These are phyloP conservation scores for Lachancea meyersii DNA, from an alignment of 805 yeast species.

Conservation along the genomic window DNA sequence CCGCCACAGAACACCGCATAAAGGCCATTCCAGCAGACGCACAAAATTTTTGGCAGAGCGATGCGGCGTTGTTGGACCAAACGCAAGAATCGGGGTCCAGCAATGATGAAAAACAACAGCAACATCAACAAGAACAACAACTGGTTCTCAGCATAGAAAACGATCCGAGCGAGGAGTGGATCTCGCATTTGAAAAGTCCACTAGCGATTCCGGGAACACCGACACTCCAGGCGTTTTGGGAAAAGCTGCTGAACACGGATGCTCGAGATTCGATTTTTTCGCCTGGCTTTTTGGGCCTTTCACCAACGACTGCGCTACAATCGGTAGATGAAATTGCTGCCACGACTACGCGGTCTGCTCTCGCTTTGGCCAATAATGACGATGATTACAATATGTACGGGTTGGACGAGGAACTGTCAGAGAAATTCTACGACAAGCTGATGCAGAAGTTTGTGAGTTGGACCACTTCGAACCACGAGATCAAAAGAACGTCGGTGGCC, in stretches of 20 bases:
- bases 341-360: background rate
- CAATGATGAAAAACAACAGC: too few relatives aligned
- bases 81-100: background rate
- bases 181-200: background rate
- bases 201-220: background rate
- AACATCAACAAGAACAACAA: too few relatives aligned
- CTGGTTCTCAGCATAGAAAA: background rate
- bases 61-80: background rate
- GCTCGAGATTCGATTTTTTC: slow-evolving; percentile 1
- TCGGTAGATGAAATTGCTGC: background rate
- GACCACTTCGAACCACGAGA: slow-evolving; percentile 2
- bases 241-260: slow-evolving; percentile 1
- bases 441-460: slow-evolving; percentile 10
- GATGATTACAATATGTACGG: slow-evolving; percentile 10
- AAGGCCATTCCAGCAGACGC: background rate
- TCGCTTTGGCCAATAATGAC: background rate
- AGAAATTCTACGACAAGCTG: slow-evolving; percentile 7
- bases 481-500: slow-evolving; percentile 2
- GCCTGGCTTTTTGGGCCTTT: slow-evolving; percentile 1
- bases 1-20: background rate
- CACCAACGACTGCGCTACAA: slow-evolving; percentile 1
- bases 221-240: slow-evolving; percentile 1
- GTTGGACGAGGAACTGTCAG: slow-evolving; percentile 10
- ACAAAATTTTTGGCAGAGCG: background rate
- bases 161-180: background rate